Evolutionary conservation across 768 basidiomycete species (phyloP), one percentile per base, ranked within the genome.

Genomic region (Amanita jacksonii): DNA sequence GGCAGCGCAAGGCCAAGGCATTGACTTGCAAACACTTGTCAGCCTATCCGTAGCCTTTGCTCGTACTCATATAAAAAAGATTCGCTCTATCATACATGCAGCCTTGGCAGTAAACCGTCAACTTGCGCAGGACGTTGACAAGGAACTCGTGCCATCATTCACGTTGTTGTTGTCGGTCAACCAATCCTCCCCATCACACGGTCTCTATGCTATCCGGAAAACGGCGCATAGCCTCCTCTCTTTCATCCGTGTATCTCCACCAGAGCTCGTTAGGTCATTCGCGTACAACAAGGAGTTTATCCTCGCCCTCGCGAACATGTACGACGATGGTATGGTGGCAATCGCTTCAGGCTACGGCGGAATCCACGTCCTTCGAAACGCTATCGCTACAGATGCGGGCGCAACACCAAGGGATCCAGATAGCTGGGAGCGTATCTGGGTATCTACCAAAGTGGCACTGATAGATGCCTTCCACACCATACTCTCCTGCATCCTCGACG

Each of bases 381-480:
- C 44, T 24, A 45, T 45, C 18, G 15, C 24, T 5, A 36, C 44
- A 32, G 44, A 38, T 9, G 28, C 28, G 19, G 12, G 18, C 4
- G 51, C 47, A 6, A 52, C 52, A 25, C 51, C 57, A 9, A 54
- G 62, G 44, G 56, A 63, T 4, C 58, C 68, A 12, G 77, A 79
- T 49, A 73, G 85, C 40, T 88, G 84, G 84, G 77, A 83, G 50
- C 65, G 64, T 10, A 67, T 83, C 36, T 84, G 81, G 74, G 65
- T 87, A 5, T 73, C 79, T 45, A 79, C 81, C 2, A 89, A 88
- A 61, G 78, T 83, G 6, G 73, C 76, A 16, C 61, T 87, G 19
- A 60, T 89, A 15, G 85, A 89, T 50, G 56, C 70, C 3, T 82
- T 85, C 58, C 83, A 87, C 49, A 56, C 77, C 38, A 54, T 85